Base-by-base conservation (phyloP, 345 rosid species). In the Angophora floribunda region DNA sequence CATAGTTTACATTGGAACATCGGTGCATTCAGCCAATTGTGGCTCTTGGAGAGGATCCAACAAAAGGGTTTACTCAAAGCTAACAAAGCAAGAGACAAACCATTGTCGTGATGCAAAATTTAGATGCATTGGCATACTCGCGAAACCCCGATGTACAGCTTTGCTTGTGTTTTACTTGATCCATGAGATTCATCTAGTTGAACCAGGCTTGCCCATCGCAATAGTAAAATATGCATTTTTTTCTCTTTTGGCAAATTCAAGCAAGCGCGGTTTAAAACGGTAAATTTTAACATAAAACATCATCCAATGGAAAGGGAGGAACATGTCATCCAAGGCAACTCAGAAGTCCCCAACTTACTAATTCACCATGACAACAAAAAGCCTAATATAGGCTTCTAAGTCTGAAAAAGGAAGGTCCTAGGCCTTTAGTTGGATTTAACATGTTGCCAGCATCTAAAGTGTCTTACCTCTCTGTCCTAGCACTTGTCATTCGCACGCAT, bases 101-200 rank as follows among this genome's bases (percentile, higher is more conserved):
- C 45, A 70, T 36, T 16, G 1, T 0, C 26, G 1, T 0, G 47
- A 70, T 32, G 7, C 22, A 36, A 70, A 70, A 17, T 70, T 32
- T 36, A 32, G 13, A 32, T 70, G 45, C 7, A 70, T 36, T 4
- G 19, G 0, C 45, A 7, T 2, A 45, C 17, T 4, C 0, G 1
- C 17, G 47, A 70, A 17, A 17, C 45, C 12, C 12, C 7, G 1
- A 70, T 70, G 9, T 2, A 41, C 24, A 4, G 47, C 16, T 32
- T 32, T 70, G 13, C 47, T 19, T 9, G 1, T 63, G 17, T 19
- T 36, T 5, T 75, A 9, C 26, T 75, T 7, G 47, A 75, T 21
- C 47, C 7, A 17, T 9, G 47, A 75, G 49, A 36, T 36, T 75
- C 36, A 9, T 75, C 82, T 21, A 5, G 5, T 36, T 75, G 19